A percentile compares a stretch with the other conserved stretches of the same genome.
These are phyloP conservation scores for Talaromyces atroroseus DNA, from an alignment of 2,329 filamentous ascomycete species.

Conservation along the genomic window DNA sequence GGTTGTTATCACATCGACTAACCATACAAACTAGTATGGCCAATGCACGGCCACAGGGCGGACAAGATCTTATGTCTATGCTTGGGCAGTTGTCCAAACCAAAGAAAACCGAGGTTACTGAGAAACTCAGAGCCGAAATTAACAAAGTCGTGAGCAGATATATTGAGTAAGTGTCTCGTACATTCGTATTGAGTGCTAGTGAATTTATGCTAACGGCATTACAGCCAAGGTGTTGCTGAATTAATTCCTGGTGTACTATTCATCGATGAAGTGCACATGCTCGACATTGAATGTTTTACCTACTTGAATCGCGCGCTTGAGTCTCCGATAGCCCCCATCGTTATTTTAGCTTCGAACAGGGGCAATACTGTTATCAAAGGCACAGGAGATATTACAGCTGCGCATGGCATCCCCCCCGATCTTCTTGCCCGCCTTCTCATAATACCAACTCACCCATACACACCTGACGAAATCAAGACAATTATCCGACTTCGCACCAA, in stretches of 20 bases:
- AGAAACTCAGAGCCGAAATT: constrained; percentile 92
- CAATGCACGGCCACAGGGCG: constrained; percentile 89
- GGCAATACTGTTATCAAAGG: constrained; percentile 90
- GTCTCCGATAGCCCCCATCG: constrained; percentile 88
- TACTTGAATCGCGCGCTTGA: constrained; percentile 98
- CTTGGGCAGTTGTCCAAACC: constrained; percentile 99
- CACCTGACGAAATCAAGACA: constrained; percentile 80
- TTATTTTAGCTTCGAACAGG: constrained; percentile 94
- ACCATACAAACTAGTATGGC: constrained; percentile 52
- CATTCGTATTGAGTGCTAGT: not conserved
- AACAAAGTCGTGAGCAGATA: constrained; percentile 99
- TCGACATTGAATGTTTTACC: constrained; percentile 98
- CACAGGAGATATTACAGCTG: constrained; percentile 69
- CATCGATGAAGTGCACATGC: constrained; percentile 99
- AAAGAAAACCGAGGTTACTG: constrained; percentile 98
- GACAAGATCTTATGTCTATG: constrained; percentile 99
- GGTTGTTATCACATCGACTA: not conserved
- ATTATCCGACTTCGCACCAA: constrained; percentile 82
- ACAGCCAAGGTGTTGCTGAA: constrained; percentile 80
- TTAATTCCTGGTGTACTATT: constrained; percentile 97
- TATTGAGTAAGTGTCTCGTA: constrained; percentile 56
- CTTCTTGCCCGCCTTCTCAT: constrained; percentile 92
- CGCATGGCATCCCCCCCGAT: constrained; percentile 90
- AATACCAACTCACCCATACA: constrained; percentile 88
- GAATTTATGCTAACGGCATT: not conserved